Base-by-base conservation (phyloP, 2,329 filamentous ascomycete genomes). In the Alternaria sp. region DNA sequence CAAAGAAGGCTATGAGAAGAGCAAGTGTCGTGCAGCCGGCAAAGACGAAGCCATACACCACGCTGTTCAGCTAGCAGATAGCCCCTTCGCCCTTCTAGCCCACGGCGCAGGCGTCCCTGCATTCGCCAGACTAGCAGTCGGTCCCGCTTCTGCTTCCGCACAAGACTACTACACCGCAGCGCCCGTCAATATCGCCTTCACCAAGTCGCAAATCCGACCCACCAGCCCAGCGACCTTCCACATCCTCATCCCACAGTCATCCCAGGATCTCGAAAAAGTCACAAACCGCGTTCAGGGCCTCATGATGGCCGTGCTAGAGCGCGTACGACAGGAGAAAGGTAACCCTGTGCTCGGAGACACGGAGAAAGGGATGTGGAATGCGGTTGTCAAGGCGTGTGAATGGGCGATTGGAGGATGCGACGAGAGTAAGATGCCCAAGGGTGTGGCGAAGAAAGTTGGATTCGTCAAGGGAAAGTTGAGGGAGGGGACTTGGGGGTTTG, bases 261-360 rank as follows among this genome's bases (percentile, higher is more conserved):
- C 55, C 0, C 62, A 71, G 8, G 61, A 65, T 18, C 43, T 61
- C 2, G 69, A 71, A 1, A 75, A 69, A 23, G 61, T 75, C 6
- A 75, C 71, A 4, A 65, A 61, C 23, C 59, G 68, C 12, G 67
- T 76, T 3, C 76, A 76, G 18, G 76, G 75, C 14, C 66, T 71
- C 2, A 75, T 79, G 72, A 76, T 76, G 71, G 75, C 65, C 5
- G 75, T 78, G 4, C 65, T 79, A 3, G 71, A 75, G 56, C 64
- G 70, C 8, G 63, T 78, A 11, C 61, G 70, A 7, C 62, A 68
- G 26, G 68, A 71, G 30, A 72, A 74, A 37, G 74, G 68, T 2
- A 72, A 61, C 12, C 71, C 72, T 6, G 41, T 43, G 7, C 47
- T 76, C 9, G 37, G 60, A 5, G 60, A 66, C 2, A 56, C 54